These are phyloP conservation scores for Centrapalus pauciflorus DNA, from an alignment of 129 eudicot species.

Conservation along the genomic window DNA sequence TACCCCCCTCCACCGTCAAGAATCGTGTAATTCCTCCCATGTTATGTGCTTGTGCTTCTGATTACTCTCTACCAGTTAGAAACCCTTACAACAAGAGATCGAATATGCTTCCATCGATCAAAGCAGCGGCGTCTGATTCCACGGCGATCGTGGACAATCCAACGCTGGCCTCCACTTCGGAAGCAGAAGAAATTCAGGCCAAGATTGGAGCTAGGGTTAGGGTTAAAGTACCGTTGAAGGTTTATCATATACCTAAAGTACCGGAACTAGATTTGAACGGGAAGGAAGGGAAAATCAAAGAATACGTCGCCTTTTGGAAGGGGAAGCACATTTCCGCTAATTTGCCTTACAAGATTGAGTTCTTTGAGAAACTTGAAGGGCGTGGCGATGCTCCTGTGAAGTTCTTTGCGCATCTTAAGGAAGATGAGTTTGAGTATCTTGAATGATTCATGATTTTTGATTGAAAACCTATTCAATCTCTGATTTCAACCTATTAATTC, in stretches of 20 bases:
- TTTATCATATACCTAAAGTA: slow-evolving; percentile 68
- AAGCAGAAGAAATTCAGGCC: slow-evolving; percentile 26
- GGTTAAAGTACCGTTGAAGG: slow-evolving; percentile 68
- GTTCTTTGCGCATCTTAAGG: slow-evolving; percentile 66
- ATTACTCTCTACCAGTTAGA: background rate
- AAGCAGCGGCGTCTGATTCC: slow-evolving; percentile 23
- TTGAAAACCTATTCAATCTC: background rate
- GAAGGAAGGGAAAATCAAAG: slow-evolving; percentile 55
- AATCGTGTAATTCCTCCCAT: background rate
- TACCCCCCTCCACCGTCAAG: background rate
- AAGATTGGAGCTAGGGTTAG: slow-evolving; percentile 70
- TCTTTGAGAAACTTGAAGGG: slow-evolving; percentile 43
- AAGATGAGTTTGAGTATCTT: slow-evolving; percentile 78
- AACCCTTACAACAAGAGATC: slow-evolving; percentile 2
- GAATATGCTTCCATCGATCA: slow-evolving; percentile 11
- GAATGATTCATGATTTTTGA: slow-evolving; percentile 37
- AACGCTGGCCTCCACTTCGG: slow-evolving; percentile 13
- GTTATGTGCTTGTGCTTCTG: slow-evolving; percentile 6
- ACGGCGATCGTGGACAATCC: slow-evolving; percentile 19
- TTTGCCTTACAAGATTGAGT: slow-evolving; percentile 71
- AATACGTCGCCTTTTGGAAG: slow-evolving; percentile 59
- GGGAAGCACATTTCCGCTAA: slow-evolving; percentile 77
- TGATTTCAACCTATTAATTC: slow-evolving; percentile 9
- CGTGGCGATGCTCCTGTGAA: slow-evolving; percentile 56
- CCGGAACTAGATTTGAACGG: slow-evolving; percentile 63